A percentile compares a stretch with the other conserved stretches of the same genome.
Conservation (phyloP, 225 moss, liverwort and hornwort species). For the Antitrichia curtipendula region DNA sequence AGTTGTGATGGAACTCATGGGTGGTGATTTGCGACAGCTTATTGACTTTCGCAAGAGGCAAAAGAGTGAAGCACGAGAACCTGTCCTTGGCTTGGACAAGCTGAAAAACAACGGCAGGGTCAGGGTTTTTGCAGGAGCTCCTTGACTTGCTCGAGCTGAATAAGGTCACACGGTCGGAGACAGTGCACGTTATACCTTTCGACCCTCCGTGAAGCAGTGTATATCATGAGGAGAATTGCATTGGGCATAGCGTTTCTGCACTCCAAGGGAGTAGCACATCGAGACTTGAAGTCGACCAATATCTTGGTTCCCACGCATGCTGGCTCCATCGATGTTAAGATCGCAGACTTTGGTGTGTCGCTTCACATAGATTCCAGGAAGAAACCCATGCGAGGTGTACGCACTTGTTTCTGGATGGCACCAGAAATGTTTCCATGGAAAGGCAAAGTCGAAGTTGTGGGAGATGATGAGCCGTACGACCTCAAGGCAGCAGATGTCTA, state of each 20-base stretch:
- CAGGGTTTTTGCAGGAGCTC: background rate
- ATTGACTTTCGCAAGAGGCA: background rate
- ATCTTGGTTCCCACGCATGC: background rate
- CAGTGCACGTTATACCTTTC: background rate
- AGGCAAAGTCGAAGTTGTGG: background rate
- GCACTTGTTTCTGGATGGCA: background rate
- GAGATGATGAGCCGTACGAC: background rate
- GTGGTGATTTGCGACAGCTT: background rate
- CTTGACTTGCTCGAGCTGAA: background rate
- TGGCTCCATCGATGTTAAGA: background rate
- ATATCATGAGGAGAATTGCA: background rate
- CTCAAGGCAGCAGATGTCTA: background rate
- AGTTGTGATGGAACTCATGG: conserved; percentile 11
- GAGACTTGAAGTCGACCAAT: background rate
- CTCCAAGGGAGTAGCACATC: background rate
- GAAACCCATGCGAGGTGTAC: background rate
- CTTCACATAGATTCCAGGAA: background rate
- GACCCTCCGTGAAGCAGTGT: background rate
- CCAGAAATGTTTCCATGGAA: background rate
- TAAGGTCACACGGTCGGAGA: background rate
- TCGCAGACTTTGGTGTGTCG: background rate
- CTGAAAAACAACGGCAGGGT: background rate
- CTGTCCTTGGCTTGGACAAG: background rate
- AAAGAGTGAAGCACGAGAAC: background rate
- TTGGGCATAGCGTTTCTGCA: background rate